Evolutionary conservation across 352 stramenopile species (phyloP).

Genomic region (Phytophthora citricola): DNA sequence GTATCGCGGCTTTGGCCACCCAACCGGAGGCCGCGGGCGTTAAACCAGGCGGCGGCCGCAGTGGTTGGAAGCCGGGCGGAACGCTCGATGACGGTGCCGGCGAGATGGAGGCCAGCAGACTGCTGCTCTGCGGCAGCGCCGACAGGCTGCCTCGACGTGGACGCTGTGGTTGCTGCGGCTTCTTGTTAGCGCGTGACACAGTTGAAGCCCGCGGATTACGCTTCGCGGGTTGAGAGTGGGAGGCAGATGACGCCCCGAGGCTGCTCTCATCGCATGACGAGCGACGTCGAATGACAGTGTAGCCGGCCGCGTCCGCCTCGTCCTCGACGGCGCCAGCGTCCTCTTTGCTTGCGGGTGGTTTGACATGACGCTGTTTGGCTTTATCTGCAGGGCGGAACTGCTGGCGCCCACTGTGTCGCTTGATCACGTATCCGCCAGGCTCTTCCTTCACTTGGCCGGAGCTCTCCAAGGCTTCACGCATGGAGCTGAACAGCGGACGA

Average conservation of each 20-base stretch:
- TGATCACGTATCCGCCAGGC: slow-evolving; percentile 46
- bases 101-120: slow-evolving; percentile 18
- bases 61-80: slow-evolving; percentile 30
- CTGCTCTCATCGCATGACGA: slow-evolving; percentile 34
- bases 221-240: slow-evolving; percentile 1
- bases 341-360: slow-evolving; percentile 17
- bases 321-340: slow-evolving; percentile 14
- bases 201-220: slow-evolving; percentile 25
- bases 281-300: slow-evolving; percentile 60
- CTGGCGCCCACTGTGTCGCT: slow-evolving; percentile 26
- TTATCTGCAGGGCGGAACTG: slow-evolving; percentile 12
- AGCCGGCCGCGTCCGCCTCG: slow-evolving; percentile 53
- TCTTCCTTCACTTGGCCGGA: slow-evolving; percentile 44
- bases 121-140: slow-evolving; percentile 18
- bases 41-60: slow-evolving; percentile 30
- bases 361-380: slow-evolving; percentile 23
- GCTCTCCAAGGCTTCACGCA: slow-evolving; percentile 54
- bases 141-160: slow-evolving; percentile 29
- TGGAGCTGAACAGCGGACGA: slow-evolving; percentile 47
- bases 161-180: slow-evolving; percentile 21
- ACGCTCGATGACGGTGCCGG: slow-evolving; percentile 19
- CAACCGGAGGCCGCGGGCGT: slow-evolving; percentile 36
- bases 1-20: slow-evolving; percentile 35
- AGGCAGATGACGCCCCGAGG: slow-evolving; percentile 3
- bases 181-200: slow-evolving; percentile 15